Evolutionary conservation across 2,329 filamentous ascomycete genomes (phyloP), one percentile per base, ranked within the genome.

Genomic region (Stagonosporopsis vannaccii): DNA sequence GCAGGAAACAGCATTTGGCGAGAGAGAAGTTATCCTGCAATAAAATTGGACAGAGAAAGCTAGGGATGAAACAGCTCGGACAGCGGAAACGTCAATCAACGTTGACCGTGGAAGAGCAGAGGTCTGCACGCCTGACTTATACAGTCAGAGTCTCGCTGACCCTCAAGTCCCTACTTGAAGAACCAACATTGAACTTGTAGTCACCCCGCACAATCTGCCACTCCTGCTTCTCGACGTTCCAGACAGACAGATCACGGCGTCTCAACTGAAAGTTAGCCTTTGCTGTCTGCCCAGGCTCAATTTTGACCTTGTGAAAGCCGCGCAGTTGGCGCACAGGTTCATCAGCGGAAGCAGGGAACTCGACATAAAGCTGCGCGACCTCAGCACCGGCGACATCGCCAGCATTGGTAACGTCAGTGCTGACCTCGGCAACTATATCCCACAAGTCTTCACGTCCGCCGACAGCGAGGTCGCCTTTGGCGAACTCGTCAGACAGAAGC

Each of bases 401-500:
- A 11, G 63, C 69, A 62, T 78, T 78, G 9, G 62, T 69, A 50
- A 77, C 67, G 22, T 67, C 72, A 7, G 68, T 71, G 6, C 71
- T 73, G 17, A 76, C 62, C 12, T 73, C 75, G 1, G 70, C 67
- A 17, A 77, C 69, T 11, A 67, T 70, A 30, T 74, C 68, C 57
- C 62, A 77, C 19, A 77, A 70, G 50, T 74, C 68, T 3, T 62
- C 60, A 9, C 66, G 63, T 8, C 73, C 69, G 28, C 74, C 69
- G 2, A 70, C 65, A 15, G 49, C 60, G 20, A 65, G 69, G 9
- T 62, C 51, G 32, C 69, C 65, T 6, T 63, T 63, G 12, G 72
- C 67, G 77, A 91, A 91, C 55, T 84, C 73, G 68, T 44, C 43
- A 13, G 48, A 52, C 4, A 57, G 43, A 20, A 45, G 43, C 20